These are phyloP conservation scores for Myriosclerotinia curreyana DNA, from an alignment of 2,329 filamentous ascomycete species.

Conservation along the genomic window DNA sequence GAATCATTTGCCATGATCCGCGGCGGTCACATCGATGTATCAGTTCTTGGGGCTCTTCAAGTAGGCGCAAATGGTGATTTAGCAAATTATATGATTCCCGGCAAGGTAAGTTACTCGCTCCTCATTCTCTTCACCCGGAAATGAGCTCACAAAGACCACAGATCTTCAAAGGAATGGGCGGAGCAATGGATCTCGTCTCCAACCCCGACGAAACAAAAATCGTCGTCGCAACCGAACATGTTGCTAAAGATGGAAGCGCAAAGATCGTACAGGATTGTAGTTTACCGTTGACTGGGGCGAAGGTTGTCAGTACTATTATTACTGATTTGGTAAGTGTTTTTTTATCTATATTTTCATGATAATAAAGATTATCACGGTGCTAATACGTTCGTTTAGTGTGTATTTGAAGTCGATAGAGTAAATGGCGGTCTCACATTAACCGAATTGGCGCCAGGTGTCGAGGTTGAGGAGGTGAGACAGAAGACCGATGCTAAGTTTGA, in stretches of 20 bases:
- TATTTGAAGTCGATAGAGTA: conserved; percentile 64
- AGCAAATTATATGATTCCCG: conserved; percentile 86
- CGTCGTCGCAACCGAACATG: conserved; percentile 66
- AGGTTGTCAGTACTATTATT: conserved; percentile 67
- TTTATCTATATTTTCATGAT: not conserved
- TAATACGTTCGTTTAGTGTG: conserved; percentile 49
- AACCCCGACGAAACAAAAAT: conserved; percentile 70
- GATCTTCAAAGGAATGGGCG: conserved; percentile 77
- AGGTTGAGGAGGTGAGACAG: conserved; percentile 63
- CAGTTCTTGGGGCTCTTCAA: conserved; percentile 67
- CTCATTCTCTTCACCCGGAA: not conserved
- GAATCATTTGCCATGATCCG: conserved; percentile 87
- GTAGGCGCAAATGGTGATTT: conserved; percentile 74
- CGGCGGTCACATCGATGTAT: conserved; percentile 77
- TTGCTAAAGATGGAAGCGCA: conserved; percentile 63
- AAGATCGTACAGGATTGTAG: conserved; percentile 65
- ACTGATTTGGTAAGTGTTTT: conserved; percentile 61
- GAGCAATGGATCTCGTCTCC: conserved; percentile 69
- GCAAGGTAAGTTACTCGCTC: conserved; percentile 56
- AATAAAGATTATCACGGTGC: not conserved
- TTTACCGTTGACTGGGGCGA: conserved; percentile 62
- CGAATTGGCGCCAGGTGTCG: conserved; percentile 66
- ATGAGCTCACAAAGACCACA: not conserved
- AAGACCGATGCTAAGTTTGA: conserved; percentile 69
- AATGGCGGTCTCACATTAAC: conserved; percentile 64